Evolutionary conservation across 805 yeast species (phyloP).

Genomic region (Pichia sporocuriosa): DNA sequence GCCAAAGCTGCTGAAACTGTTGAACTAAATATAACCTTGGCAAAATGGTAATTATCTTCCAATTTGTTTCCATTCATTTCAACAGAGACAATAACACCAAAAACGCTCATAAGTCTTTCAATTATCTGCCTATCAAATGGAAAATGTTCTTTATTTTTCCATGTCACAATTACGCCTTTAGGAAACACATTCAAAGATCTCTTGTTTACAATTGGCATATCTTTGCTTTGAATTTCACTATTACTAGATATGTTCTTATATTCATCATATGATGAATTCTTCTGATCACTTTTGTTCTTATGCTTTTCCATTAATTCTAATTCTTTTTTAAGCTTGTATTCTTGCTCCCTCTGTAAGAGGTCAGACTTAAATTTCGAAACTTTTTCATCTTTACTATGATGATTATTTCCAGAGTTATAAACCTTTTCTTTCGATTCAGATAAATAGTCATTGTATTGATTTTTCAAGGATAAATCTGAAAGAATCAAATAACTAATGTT

Average conservation of each 20-base stretch:
- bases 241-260: too few species aligned
- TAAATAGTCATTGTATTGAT: conserved; percentile 20
- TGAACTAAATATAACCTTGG: conserved; percentile 29
- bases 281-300: background rate
- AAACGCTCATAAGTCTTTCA: conserved; percentile 36
- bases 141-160: conserved; percentile 39
- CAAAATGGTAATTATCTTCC: conserved; percentile 32
- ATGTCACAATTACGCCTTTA: conserved; percentile 24
- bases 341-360: background rate
- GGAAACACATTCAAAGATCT: too few species aligned
- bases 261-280: conserved; percentile 8
- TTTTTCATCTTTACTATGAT: background rate
- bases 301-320: background rate
- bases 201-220: conserved; percentile 17
- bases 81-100: conserved; percentile 33
- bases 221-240: background rate
- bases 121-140: conserved; percentile 31
- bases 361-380: conserved; percentile 5
- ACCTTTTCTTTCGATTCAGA: background rate
- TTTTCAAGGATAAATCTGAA: conserved; percentile 14
- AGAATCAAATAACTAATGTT: conserved; percentile 24
- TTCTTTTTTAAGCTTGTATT: background rate
- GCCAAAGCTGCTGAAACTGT: conserved; percentile 31
- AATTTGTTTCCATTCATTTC: conserved; percentile 9
- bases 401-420: background rate